Evolutionary conservation across 176 grass and related monocot genomes (phyloP).

Genomic region (Rhynchospora pubera): DNA sequence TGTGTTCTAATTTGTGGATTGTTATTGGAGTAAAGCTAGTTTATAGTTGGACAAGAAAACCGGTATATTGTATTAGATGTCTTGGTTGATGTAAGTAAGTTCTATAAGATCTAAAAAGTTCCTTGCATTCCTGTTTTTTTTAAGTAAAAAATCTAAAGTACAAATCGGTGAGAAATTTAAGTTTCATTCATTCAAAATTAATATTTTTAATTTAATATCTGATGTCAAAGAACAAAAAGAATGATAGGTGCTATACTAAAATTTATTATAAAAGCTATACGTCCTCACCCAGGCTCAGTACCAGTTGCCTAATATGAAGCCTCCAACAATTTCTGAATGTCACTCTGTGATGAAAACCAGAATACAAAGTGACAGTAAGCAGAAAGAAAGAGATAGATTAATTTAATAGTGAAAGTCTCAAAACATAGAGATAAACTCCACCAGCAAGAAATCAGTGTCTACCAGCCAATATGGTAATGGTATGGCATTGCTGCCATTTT

Average conservation of each 20-base stretch:
- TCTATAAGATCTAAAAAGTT: not conserved
- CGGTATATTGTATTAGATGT: not conserved
- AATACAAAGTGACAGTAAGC: not conserved
- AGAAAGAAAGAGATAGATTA: not conserved
- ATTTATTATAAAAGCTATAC: not conserved
- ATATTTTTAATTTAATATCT: not conserved
- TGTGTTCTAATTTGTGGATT: not conserved
- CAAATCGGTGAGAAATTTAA: not conserved
- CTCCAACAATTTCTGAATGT: conserved; percentile 10
- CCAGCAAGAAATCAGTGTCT: not conserved
- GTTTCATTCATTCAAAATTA: conserved; percentile 12
- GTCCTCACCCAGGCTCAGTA: not conserved
- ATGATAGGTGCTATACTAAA: not conserved
- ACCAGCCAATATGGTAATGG: not conserved
- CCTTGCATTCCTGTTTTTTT: not conserved
- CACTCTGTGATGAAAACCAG: not conserved
- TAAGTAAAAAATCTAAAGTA: not conserved
- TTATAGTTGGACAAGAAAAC: not conserved
- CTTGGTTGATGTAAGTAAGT: not conserved
- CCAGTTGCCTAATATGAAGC: not conserved
- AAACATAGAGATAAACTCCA: not conserved
- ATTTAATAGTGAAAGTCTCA: not conserved
- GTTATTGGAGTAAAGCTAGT: not conserved
- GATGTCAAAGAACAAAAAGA: not conserved
- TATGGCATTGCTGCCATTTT: not conserved